Evolutionary conservation across 352 stramenopile genomes (phyloP).

Genomic region (Phytophthora quininea): DNA sequence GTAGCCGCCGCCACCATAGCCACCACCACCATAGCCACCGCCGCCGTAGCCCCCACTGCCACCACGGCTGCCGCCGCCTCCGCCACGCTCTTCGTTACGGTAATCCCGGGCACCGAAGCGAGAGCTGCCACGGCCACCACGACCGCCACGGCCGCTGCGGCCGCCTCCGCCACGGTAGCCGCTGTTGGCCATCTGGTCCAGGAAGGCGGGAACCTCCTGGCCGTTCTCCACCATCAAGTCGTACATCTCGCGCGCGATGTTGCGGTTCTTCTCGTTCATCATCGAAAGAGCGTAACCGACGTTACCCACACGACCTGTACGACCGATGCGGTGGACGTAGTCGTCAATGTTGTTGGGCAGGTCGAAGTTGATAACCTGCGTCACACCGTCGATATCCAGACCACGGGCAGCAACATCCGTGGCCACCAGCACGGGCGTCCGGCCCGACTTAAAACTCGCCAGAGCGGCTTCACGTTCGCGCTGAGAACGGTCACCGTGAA

Average conservation of each 20-base stretch:
- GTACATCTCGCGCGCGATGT: conserved; percentile 97
- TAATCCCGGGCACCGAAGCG: conserved; percentile 90
- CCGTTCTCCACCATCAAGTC: conserved; percentile 96
- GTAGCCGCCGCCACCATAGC: conserved; percentile 33
- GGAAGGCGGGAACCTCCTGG: conserved; percentile 94
- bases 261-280: conserved; percentile 99
- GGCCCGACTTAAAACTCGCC: conserved; percentile 91
- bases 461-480: conserved; percentile 94
- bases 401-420: conserved; percentile 98
- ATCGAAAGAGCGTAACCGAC: conserved; percentile 96
- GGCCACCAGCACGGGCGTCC: conserved; percentile 95
- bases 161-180: conserved; percentile 67
- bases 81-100: conserved; percentile 76
- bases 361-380: conserved; percentile 98
- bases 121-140: conserved; percentile 61
- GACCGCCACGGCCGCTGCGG: conserved; percentile 53
- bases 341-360: conserved; percentile 98
- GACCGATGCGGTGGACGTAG: conserved; percentile 99
- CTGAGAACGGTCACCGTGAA: conserved; percentile 98
- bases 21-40: conserved; percentile 30
- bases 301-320: conserved; percentile 99
- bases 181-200: conserved; percentile 94
- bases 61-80: conserved; percentile 38
- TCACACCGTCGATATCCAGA: conserved; percentile 99
- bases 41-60: conserved; percentile 29